Evolutionary conservation across 257 asterid species (phyloP).

Genomic region (Eucommia ulmoides): DNA sequence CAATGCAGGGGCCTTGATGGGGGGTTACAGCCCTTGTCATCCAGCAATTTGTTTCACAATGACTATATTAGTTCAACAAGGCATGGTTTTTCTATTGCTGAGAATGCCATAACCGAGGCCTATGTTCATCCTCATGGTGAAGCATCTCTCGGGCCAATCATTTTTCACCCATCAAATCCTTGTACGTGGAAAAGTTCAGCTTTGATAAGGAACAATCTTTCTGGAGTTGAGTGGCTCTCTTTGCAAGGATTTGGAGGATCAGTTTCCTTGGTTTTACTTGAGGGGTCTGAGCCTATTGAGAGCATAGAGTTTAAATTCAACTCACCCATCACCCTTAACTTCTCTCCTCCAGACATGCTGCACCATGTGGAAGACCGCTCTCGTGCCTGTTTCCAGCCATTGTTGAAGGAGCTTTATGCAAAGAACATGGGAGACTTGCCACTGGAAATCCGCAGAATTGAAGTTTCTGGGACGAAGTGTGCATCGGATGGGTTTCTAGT

Average conservation of each 20-base stretch:
- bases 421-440: constrained; percentile 81
- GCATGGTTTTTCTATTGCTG: constrained; percentile 75
- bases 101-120: constrained; percentile 73
- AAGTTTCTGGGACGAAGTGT: constrained; percentile 75
- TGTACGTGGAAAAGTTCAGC: constrained; percentile 89
- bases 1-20: constrained; percentile 44
- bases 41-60: constrained; percentile 30
- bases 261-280: constrained; percentile 50
- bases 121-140: constrained; percentile 46
- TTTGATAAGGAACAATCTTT: constrained; percentile 68
- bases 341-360: constrained; percentile 27
- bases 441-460: constrained; percentile 40
- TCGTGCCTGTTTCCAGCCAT: constrained; percentile 37
- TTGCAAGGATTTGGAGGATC: constrained; percentile 75
- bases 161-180: constrained; percentile 71
- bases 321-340: constrained; percentile 22
- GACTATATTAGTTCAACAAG: constrained; percentile 41
- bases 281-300: constrained; percentile 41
- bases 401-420: constrained; percentile 54
- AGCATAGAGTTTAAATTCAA: constrained; percentile 55
- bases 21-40: constrained; percentile 34
- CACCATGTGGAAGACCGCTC: constrained; percentile 19
- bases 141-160: constrained; percentile 70
- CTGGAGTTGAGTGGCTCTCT: constrained; percentile 86
- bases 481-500: constrained; percentile 61